These are phyloP conservation scores for Ogataea corticis DNA, from an alignment of 805 yeast species.

Conservation along the genomic window DNA sequence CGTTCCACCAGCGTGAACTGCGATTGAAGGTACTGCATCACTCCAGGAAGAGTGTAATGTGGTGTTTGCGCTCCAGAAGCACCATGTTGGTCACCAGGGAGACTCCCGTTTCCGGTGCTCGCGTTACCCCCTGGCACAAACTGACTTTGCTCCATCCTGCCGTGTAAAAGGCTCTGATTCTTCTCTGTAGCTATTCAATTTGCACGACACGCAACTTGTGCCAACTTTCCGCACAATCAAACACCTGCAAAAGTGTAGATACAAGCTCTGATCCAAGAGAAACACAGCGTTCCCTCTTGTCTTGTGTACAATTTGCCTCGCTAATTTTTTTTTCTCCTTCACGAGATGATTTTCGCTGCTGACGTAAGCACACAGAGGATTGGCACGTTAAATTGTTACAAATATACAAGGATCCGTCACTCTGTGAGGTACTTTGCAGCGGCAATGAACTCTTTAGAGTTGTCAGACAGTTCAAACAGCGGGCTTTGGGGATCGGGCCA, in stretches of 20 bases:
- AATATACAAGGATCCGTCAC: too few relatives aligned
- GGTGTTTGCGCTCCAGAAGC: constrained; percentile 13
- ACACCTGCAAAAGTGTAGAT: not conserved
- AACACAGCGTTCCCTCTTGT: not conserved
- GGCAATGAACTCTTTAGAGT: not conserved
- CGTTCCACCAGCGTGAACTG: constrained; percentile 51
- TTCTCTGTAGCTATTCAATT: not conserved
- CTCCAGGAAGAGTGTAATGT: constrained; percentile 54
- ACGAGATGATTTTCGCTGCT: not conserved
- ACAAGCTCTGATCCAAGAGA: not conserved
- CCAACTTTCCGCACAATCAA: not conserved
- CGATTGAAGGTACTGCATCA: constrained; percentile 57
- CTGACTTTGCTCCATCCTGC: constrained; percentile 21
- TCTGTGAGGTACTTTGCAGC: too few relatives aligned
- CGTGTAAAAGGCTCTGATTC: not conserved
- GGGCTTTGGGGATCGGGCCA: constrained; percentile 18
- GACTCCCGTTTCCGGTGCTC: constrained; percentile 9
- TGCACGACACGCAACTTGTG: not conserved
- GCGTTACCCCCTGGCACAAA: constrained; percentile 17
- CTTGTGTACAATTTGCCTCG: constrained; percentile 6
- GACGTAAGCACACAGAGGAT: not conserved
- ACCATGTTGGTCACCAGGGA: constrained; percentile 5
- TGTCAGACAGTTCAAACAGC: constrained; percentile 11
- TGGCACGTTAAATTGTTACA: not conserved
- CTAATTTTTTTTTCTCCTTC: constrained; percentile 1